Evolutionary conservation across 257 asterid species (phyloP).

Genomic region (Penstemon davidsonii): DNA sequence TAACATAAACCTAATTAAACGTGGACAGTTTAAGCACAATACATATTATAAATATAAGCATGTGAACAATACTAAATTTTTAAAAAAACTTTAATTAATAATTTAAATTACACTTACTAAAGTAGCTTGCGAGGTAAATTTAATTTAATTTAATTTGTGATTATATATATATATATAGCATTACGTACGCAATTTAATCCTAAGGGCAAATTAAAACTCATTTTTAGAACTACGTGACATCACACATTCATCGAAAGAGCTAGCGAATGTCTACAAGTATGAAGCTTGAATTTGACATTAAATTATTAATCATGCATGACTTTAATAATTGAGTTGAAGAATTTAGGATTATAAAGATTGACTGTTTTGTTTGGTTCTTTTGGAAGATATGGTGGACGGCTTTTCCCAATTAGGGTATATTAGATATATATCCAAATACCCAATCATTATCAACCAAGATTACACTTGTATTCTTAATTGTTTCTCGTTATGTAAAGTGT

Average conservation of each 20-base stretch:
- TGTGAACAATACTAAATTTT: too few relatives aligned
- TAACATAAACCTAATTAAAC: too few relatives aligned
- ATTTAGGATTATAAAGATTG: conserved; percentile 31
- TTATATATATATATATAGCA: too few relatives aligned
- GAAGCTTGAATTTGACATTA: neutral
- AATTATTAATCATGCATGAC: neutral
- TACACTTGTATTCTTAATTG: conserved; percentile 28
- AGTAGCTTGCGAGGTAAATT: too few relatives aligned
- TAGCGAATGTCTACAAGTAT: neutral
- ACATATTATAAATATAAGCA: too few relatives aligned
- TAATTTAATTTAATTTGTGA: too few relatives aligned
- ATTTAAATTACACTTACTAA: too few relatives aligned
- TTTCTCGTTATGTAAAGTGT: conserved; percentile 26
- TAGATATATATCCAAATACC: conserved; percentile 7
- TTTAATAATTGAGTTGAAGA: conserved; percentile 21
- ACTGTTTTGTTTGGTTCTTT: conserved; percentile 15
- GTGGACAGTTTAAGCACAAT: too few relatives aligned
- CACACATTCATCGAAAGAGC: neutral
- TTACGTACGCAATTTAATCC: too few relatives aligned
- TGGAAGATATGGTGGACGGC: conserved; percentile 7
- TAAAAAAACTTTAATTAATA: too few relatives aligned
- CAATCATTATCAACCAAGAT: conserved; percentile 46
- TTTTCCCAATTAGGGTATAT: conserved; percentile 12
- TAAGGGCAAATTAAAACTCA: too few relatives aligned
- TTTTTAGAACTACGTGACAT: neutral